Conservation (phyloP, 148 eudicot species). For the Spergularia bocconei region DNA sequence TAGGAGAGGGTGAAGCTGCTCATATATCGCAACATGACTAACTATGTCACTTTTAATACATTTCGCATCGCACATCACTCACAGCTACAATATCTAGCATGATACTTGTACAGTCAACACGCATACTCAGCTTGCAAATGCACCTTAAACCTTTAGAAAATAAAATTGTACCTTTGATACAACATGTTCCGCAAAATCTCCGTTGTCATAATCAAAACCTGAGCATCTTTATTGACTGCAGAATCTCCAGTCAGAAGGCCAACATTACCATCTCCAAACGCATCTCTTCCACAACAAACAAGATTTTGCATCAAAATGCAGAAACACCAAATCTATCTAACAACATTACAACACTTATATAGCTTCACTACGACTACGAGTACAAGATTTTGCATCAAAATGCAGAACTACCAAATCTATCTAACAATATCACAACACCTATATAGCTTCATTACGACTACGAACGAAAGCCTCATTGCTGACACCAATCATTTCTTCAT, state of each 20-base stretch:
- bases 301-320: not conserved
- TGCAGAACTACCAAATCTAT: not conserved
- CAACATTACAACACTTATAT: not conserved
- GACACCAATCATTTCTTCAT: not conserved
- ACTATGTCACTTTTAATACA: not conserved
- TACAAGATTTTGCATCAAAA: not conserved
- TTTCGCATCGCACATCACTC: not conserved
- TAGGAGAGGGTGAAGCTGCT: not conserved
- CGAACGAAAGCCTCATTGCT: no score
- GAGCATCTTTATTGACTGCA: conserved; percentile 92
- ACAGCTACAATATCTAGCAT: not conserved
- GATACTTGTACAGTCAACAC: not conserved
- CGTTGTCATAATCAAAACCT: conserved; percentile 89
- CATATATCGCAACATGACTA: conserved; percentile 4
- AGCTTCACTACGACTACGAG: not conserved
- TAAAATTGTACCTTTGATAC: conserved; percentile 61
- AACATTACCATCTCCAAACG: conserved; percentile 88
- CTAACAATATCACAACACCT: no score
- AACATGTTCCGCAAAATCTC: conserved; percentile 96
- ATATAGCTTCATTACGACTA: no score
- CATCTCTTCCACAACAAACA: conserved; percentile 41
- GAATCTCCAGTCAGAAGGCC: conserved; percentile 99
- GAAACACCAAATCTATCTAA: not conserved
- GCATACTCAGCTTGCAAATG: not conserved
- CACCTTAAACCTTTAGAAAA: not conserved